Evolutionary conservation across 2,329 filamentous ascomycete genomes (phyloP), one percentile per base, ranked within the genome.

Genomic region (Ambrosiella cleistominuta): DNA sequence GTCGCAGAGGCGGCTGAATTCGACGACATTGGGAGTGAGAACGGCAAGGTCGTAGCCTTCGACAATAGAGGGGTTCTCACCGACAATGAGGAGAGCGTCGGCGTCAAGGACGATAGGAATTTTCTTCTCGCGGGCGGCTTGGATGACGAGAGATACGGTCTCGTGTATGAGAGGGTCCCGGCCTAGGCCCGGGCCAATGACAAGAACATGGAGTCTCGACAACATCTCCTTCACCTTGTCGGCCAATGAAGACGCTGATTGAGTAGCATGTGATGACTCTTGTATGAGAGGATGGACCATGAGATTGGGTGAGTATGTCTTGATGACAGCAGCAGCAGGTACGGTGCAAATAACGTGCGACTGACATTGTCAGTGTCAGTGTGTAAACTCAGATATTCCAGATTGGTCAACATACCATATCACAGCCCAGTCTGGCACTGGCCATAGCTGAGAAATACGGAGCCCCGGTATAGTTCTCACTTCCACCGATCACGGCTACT

Each of bases 391-490:
- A 27, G 27, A 27, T 27, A 27, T 27, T 27, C 27, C 27, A 5
- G 27, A 7, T 57, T 40, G 17, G 44, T 9, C 8, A 1, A 49
- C 12, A 58, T 75, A 91, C 88, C 87, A 95, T 87, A 66, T 95
- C 89, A 66, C 85, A 88, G 3, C 91, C 93, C 60, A 97, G 73
- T 66, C 86, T 82, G 52, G 93, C 93, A 63, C 88, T 95, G 11
- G 93, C 93, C 82, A 96, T 96, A 63, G 91, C 90, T 17, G 91
- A 96, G 72, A 98, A 98, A 73, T 95, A 98, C 11, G 93, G 93
- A 60, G 93, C 93, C 42, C 93, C 93, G 1, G 93, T 96, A 69
- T 97, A 98, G 71, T 97, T 91, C 68, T 91, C 83, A 67, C 88
- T 95, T 45, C 93, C 93, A 56, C 93, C 93, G 63, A 98, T 93